These are phyloP conservation scores for Lactuca saligna DNA, from an alignment of 129 eudicot genomes.

Conservation along the genomic window DNA sequence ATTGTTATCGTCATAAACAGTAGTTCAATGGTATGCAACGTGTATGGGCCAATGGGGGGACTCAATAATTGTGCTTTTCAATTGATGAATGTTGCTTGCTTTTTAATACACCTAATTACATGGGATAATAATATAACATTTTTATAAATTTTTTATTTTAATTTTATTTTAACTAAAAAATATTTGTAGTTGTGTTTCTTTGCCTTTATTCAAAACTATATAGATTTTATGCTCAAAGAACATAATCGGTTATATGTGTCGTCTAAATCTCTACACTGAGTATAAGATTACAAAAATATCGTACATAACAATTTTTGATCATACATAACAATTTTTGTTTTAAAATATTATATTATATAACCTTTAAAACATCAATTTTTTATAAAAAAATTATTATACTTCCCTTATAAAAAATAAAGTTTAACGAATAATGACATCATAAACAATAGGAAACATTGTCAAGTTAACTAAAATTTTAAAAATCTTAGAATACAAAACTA, in stretches of 20 bases:
- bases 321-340: too few species aligned
- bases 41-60: not conserved
- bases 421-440: not conserved
- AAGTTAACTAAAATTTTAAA: not conserved
- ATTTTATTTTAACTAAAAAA: not conserved
- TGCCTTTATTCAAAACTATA: not conserved
- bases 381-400: too few species aligned
- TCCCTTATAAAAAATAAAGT: too few species aligned
- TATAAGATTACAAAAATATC: too few species aligned
- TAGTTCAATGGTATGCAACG: not conserved
- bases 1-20: conserved; percentile 7
- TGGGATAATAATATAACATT: not conserved
- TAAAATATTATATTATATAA: too few species aligned
- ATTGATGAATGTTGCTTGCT: conserved; percentile 21
- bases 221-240: not conserved
- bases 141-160: not conserved
- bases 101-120: conserved; percentile 13
- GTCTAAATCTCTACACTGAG: too few species aligned
- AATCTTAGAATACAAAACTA: not conserved
- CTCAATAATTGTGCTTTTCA: conserved; percentile 16
- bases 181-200: not conserved
- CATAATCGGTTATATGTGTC: not conserved
- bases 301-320: too few species aligned
- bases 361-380: too few species aligned
- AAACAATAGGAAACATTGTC: not conserved